Base-by-base conservation (phyloP, 345 rosid genomes). In the Corchorus olitorius region DNA sequence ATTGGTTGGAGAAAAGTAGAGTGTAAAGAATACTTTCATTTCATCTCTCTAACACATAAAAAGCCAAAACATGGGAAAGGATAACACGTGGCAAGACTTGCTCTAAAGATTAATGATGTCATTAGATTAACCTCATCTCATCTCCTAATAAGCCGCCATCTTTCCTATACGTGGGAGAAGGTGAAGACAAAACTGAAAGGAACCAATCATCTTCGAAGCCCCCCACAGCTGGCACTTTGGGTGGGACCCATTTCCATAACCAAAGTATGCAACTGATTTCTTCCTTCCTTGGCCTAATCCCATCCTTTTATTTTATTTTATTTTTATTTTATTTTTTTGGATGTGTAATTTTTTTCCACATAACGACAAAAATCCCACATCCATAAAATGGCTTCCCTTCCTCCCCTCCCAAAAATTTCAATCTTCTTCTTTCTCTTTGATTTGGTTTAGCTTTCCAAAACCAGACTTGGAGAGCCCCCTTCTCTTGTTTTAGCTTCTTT, bases 361-460 rank as follows among this genome's bases (percentile, higher is more conserved):
- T 56, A 41, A 85, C 62, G 97, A 94, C 97, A 90, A 91, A 50
- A 92, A 60, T 27, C 64, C 81, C 73, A 75, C 89, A 59, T 76
- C 89, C 89, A 89, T 95, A 95, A 84, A 91, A 86, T 65, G 84
- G 73, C 87, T 22, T 73, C 76, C 76, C 84, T 60, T 75, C 88
- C 75, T 78, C 85, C 67, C 79, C 78, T 83, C 78, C 80, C 88
- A 86, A 91, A 88, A 94, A 84, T 91, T 93, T 82, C 91, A 93
- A 86, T 85, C 79, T 77, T 55, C 83, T 75, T 79, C 79, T 56
- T 81, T 74, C 71, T 52, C 60, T 54, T 59, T n/a, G n/a, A 4
- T 34, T 20, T 63, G 75, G 76, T 78, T 65, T 43, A 48, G 14
- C 56, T 19, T 27, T 22, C 60, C 45, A 14, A 45, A 64, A n/a